A percentile compares a stretch with the other conserved stretches of the same genome.
phyloP scores from a whole-genome alignment of 805 yeast species.

The Cyberlindnera meyerae region DNA sequence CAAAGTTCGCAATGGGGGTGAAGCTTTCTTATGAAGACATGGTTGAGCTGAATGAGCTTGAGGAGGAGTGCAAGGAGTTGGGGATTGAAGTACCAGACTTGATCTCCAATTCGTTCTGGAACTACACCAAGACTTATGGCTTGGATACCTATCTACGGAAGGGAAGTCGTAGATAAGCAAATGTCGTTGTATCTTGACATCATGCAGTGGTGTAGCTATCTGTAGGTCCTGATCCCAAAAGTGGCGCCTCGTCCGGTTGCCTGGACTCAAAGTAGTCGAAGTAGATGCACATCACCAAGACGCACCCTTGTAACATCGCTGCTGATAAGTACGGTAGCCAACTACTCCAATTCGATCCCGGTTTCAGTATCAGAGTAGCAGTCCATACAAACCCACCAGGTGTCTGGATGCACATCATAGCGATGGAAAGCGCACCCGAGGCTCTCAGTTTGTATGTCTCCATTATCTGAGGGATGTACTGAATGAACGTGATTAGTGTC shows the following conservation, averaged over 20 bases:
- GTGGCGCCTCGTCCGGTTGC: constrained; percentile 2
- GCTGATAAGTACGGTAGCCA: constrained; percentile 80
- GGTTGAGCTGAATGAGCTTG: not conserved
- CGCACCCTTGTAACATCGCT: constrained; percentile 57
- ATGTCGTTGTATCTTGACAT: too few relatives aligned
- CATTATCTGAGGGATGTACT: constrained; percentile 73
- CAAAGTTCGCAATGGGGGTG: not conserved
- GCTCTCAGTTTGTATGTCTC: constrained; percentile 68
- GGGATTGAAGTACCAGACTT: constrained; percentile 1
- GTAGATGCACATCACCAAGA: constrained; percentile 60
- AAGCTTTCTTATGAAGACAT: not conserved
- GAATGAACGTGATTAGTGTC: constrained; percentile 57
- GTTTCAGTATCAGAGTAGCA: constrained; percentile 59
- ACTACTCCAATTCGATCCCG: constrained; percentile 80
- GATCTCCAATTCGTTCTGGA: constrained; percentile 1
- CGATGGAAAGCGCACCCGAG: constrained; percentile 73
- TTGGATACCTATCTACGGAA: not conserved
- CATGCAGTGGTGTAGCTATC: not conserved
- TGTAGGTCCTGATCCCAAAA: not conserved
- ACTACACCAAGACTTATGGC: not conserved
- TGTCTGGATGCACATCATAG: constrained; percentile 82
- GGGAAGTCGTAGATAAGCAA: too few relatives aligned
- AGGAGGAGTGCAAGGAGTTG: not conserved
- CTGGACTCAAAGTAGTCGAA: constrained; percentile 25
- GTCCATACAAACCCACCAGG: constrained; percentile 88